Evolutionary conservation across 164 flowering plant species (phyloP), one percentile per base, ranked within the genome.

Genomic region (Umbilicus rupestris): DNA sequence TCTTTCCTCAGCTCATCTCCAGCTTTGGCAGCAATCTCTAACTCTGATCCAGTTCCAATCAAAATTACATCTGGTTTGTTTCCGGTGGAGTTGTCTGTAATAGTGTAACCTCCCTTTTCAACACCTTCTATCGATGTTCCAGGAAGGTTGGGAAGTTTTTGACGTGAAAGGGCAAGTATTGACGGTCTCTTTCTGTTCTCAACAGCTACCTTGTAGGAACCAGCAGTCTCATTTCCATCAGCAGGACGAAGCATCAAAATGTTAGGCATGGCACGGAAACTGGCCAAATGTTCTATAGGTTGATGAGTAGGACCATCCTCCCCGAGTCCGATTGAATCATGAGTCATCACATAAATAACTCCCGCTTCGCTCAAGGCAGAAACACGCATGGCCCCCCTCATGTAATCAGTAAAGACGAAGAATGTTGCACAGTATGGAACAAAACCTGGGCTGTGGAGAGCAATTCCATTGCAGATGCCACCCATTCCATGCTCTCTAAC

Each of bases 261-360:
- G 74, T 92, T 89, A 55, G 97, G 99, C 99, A 94, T 94, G 52
- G 99, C 97, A 50, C 99, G 82, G 84, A 94, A 91, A 68, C 97
- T 89, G 15, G 97, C 97, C 76, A 92, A 71, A 72, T 94, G 99
- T 78, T 94, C 99, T 39, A 94, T 84, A 17, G 99, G 99, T 80
- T 94, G 97, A 78, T 94, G 99, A 35, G 99, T 94, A 6, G 99
- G 99, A 2, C 99, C 99, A 80, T 94, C 99, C 76, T 94, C 99
- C 72, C 99, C 99, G 41, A 94, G 92, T 35, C 97, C 99, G 50
- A 94, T 92, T 0, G 97, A 91, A 70, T 94, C 99, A 42, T 92
- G 99, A 70, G 99, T 94, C 97, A 94, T 91, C 62, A 94, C 96
- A 68, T 92, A 94, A 69, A 91, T 88, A 26, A 94, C 99, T 62